Conservation (phyloP, 768 basidiomycete genomes). For the Lyophyllum semitale region DNA sequence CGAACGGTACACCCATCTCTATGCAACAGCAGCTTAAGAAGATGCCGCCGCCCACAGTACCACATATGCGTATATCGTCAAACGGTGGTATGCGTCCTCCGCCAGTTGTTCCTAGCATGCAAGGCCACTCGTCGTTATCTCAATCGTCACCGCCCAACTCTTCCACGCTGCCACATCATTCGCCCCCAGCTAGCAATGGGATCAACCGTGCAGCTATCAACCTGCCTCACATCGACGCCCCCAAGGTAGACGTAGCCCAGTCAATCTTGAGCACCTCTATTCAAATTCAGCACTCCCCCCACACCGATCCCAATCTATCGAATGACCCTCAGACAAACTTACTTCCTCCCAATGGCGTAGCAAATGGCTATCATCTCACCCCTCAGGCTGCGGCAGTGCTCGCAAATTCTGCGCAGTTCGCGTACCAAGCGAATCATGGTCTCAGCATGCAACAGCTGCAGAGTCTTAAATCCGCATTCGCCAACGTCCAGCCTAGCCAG, state of each 20-base stretch:
- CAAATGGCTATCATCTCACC: conserved; percentile 32
- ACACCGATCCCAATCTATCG: conserved; percentile 13
- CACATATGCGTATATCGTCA: conserved; percentile 59
- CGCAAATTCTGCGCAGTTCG: conserved; percentile 34
- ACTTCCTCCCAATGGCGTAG: neutral
- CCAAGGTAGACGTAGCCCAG: conserved; percentile 34
- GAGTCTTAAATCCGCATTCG: conserved; percentile 56
- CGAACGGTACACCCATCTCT: conserved; percentile 5
- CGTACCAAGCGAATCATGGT: conserved; percentile 30
- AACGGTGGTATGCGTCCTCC: conserved; percentile 57
- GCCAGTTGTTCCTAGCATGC: conserved; percentile 29
- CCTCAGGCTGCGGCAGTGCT: conserved; percentile 30
- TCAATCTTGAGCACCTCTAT: conserved; percentile 32
- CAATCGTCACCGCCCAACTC: conserved; percentile 28
- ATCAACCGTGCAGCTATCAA: conserved; percentile 41
- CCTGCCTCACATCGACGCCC: conserved; percentile 46
- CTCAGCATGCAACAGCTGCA: conserved; percentile 62
- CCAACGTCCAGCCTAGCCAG: conserved; percentile 35
- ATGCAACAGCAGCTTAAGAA: conserved; percentile 49
- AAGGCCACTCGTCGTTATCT: conserved; percentile 11
- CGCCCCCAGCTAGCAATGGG: conserved; percentile 40
- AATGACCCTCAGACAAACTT: conserved; percentile 23
- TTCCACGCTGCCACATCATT: conserved; percentile 32
- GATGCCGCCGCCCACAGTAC: conserved; percentile 55
- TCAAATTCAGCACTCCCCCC: conserved; percentile 30